phyloP scores from a whole-genome alignment of 1,284 basidiomycete species.

The Neolentinus lepideus region DNA sequence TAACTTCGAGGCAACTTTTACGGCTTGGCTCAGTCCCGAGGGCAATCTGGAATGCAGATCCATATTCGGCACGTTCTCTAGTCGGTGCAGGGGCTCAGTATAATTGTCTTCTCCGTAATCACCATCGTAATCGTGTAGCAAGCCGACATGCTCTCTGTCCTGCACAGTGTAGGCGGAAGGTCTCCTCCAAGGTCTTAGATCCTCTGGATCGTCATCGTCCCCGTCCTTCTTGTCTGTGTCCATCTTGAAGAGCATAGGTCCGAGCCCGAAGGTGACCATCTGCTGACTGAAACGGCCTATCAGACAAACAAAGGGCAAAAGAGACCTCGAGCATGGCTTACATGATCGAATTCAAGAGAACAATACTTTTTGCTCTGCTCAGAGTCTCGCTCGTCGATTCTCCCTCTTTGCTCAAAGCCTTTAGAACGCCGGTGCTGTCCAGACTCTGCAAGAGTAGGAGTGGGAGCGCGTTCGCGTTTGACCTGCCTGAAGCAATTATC shows the following conservation, averaged over 20 bases:
- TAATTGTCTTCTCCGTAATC: constrained; percentile 5
- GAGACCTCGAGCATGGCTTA: neutral
- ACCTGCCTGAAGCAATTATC: constrained; percentile 23
- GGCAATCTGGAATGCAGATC: constrained; percentile 10
- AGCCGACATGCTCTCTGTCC: constrained; percentile 20
- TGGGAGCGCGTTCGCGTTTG: constrained; percentile 24
- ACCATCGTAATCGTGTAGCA: constrained; percentile 15
- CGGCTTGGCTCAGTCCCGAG: neutral
- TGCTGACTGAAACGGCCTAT: too few relatives aligned
- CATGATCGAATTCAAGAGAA: constrained; percentile 24
- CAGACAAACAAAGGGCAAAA: too few relatives aligned
- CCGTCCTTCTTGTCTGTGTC: constrained; percentile 13
- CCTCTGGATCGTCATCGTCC: constrained; percentile 8
- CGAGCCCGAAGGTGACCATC: constrained; percentile 22
- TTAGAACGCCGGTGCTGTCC: constrained; percentile 19
- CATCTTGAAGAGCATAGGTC: constrained; percentile 16
- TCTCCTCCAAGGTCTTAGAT: constrained; percentile 14
- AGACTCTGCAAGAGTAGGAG: constrained; percentile 22
- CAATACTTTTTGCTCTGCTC: constrained; percentile 20
- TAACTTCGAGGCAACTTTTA: constrained; percentile 8
- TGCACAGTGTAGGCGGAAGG: constrained; percentile 14
- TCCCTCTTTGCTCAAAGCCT: constrained; percentile 13
- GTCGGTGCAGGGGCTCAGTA: constrained; percentile 14
- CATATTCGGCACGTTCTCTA: constrained; percentile 17
- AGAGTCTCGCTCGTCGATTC: constrained; percentile 14